phyloP scores from a whole-genome alignment of 1,284 basidiomycete species.

The Mycena citricolor region DNA sequence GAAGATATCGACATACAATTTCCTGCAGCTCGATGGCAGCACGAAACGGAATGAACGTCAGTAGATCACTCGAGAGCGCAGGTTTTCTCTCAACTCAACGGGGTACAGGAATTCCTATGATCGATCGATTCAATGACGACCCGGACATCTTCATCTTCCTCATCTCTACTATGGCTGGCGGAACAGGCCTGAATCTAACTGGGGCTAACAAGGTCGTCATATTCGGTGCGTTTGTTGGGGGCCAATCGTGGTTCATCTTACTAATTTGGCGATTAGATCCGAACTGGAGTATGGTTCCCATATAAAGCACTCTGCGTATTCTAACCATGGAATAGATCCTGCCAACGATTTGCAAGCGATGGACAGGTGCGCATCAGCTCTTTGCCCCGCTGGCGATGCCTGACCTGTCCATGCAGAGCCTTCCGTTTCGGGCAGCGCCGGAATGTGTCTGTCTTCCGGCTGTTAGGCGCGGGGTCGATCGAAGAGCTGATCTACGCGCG shows the following conservation, averaged over 20 bases:
- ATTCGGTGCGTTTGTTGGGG: slow-evolving; percentile 59
- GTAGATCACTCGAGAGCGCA: slow-evolving; percentile 25
- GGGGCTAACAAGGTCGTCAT: slow-evolving; percentile 84
- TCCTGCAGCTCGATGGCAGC: slow-evolving; percentile 73
- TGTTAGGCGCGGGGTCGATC: slow-evolving; percentile 84
- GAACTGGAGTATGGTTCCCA: slow-evolving; percentile 72
- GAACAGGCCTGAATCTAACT: slow-evolving; percentile 74
- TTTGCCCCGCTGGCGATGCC: not conserved
- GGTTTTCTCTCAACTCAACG: not conserved
- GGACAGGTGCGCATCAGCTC: slow-evolving; percentile 56
- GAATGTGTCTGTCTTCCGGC: slow-evolving; percentile 81
- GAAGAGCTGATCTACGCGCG: slow-evolving; percentile 85
- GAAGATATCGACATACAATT: slow-evolving; percentile 48
- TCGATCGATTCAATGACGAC: slow-evolving; percentile 81
- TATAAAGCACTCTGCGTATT: slow-evolving; percentile 1
- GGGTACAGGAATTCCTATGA: slow-evolving; percentile 70
- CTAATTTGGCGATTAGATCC: slow-evolving; percentile 54
- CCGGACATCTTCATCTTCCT: slow-evolving; percentile 73
- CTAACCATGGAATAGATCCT: slow-evolving; percentile 53
- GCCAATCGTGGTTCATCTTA: not conserved
- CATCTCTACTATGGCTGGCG: slow-evolving; percentile 77
- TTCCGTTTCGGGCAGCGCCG: slow-evolving; percentile 88
- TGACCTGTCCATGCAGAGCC: slow-evolving; percentile 42
- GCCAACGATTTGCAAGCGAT: slow-evolving; percentile 86
- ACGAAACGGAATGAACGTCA: slow-evolving; percentile 63